These are phyloP conservation scores for Cladosporium sp. DNA, from an alignment of 2,329 filamentous ascomycete genomes.

Conservation along the genomic window DNA sequence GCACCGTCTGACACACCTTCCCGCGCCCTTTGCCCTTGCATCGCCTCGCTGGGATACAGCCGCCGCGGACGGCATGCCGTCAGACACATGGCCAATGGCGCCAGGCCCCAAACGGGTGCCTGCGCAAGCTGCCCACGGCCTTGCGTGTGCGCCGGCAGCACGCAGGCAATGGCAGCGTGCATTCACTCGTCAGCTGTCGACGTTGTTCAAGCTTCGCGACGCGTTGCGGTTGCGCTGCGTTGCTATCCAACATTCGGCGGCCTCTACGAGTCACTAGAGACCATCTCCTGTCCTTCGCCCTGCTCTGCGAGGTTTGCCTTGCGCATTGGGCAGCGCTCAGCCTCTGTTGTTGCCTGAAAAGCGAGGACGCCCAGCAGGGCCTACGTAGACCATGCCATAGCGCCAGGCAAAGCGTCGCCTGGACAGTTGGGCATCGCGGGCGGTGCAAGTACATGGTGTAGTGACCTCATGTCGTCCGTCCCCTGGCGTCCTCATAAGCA, in stretches of 20 bases:
- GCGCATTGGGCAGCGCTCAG: slow-evolving; percentile 3
- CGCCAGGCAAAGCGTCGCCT: background rate
- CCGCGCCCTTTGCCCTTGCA: slow-evolving; percentile 1
- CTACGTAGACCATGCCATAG: background rate
- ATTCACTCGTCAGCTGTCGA: background rate
- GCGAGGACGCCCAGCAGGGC: background rate
- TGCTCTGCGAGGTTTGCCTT: background rate
- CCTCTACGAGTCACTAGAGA: background rate
- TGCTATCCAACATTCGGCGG: background rate
- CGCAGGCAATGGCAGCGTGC: background rate
- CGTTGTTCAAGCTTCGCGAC: background rate
- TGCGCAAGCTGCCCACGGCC: background rate
- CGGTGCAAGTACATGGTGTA: background rate
- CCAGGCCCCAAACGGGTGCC: background rate
- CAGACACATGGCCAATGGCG: background rate
- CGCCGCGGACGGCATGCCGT: background rate
- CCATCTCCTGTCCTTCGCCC: background rate
- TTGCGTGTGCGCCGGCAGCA: background rate
- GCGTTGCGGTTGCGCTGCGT: background rate
- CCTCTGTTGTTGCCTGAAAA: slow-evolving; percentile 4
- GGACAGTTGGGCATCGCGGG: slow-evolving; percentile 1
- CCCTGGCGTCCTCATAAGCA: slow-evolving; percentile 2
- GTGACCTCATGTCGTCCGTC: slow-evolving; percentile 3
- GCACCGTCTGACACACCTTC: background rate
- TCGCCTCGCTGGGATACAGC: background rate